Evolutionary conservation across 192 early-diverging fungal species (phyloP).

Genomic region (Coemansia nantahalensis): DNA sequence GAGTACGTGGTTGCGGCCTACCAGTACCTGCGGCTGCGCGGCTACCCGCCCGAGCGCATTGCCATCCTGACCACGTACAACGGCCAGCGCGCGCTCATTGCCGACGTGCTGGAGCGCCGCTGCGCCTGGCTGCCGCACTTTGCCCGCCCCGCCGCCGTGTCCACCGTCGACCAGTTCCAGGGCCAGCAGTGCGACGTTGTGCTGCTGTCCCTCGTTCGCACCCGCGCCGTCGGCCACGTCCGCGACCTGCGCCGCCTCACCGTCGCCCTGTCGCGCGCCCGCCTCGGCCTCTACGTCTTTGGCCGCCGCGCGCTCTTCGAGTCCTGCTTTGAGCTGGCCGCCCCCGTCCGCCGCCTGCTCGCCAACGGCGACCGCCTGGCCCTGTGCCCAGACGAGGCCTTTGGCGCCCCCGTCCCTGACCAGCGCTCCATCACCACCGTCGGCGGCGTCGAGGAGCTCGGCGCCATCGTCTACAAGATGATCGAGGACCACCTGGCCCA

Average conservation of each 20-base stretch:
- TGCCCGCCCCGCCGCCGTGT: constrained; percentile 69
- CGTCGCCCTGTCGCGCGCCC: constrained; percentile 91
- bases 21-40: constrained; percentile 94
- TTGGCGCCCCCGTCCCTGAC: constrained; percentile 16
- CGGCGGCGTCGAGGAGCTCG: constrained; percentile 37
- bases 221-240: constrained; percentile 83
- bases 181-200: constrained; percentile 95
- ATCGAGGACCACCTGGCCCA: constrained; percentile 4
- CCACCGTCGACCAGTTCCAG: constrained; percentile 97
- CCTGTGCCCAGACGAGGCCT: constrained; percentile 60
- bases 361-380: constrained; percentile 57
- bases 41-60: constrained; percentile 88
- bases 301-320: constrained; percentile 71
- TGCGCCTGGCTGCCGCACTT: constrained; percentile 89
- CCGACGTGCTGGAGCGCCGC: constrained; percentile 80
- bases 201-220: constrained; percentile 91
- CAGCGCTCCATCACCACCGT: background rate
- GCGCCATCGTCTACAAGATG: constrained; percentile 25
- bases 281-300: constrained; percentile 94
- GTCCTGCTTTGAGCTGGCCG: constrained; percentile 78
- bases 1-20: constrained; percentile 94
- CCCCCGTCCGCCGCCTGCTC: constrained; percentile 62
- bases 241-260: constrained; percentile 90
- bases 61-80: constrained; percentile 96
- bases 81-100: constrained; percentile 90